Percentiles rank a stretch among this genome's conserved stretches.
Evolutionary conservation across 306 rosid species (phyloP).

Genomic region (Trifolium dubium): DNA sequence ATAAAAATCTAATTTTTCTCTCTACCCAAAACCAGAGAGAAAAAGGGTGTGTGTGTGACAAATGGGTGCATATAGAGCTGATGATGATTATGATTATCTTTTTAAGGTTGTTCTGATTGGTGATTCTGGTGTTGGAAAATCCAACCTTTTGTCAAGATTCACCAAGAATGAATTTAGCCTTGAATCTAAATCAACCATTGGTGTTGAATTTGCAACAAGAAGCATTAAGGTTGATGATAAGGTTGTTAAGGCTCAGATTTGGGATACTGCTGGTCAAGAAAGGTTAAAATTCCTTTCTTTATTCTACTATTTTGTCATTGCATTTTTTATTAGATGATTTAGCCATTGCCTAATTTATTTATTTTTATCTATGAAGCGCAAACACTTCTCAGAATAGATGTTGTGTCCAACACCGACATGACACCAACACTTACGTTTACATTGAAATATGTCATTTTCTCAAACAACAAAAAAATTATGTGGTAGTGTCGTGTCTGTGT

Average conservation of each 20-base stretch:
- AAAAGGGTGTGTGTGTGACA: constrained; percentile 36
- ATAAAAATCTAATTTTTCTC: constrained; percentile 30
- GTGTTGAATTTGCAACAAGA: constrained; percentile 91
- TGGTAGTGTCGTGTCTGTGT: too few relatives aligned
- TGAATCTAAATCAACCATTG: constrained; percentile 85
- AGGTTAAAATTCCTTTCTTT: constrained; percentile 51
- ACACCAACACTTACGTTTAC: too few relatives aligned
- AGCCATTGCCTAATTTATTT: not conserved
- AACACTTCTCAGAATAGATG: too few relatives aligned
- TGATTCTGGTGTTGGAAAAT: constrained; percentile 89
- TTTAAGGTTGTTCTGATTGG: constrained; percentile 88
- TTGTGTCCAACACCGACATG: too few relatives aligned
- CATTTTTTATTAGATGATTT: not conserved
- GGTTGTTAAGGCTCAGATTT: constrained; percentile 91
- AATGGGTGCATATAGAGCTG: constrained; percentile 81
- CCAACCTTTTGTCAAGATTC: constrained; percentile 83
- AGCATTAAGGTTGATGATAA: constrained; percentile 81
- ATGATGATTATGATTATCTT: constrained; percentile 83
- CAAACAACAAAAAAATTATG: too few relatives aligned
- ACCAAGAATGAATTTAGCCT: constrained; percentile 79
- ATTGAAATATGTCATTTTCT: too few relatives aligned
- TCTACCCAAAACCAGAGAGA: constrained; percentile 33
- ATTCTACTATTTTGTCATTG: constrained; percentile 9
- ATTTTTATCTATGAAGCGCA: too few relatives aligned
- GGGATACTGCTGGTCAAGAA: constrained; percentile 97